These are phyloP conservation scores for Colletotrichum acutatum DNA, from an alignment of 2,329 filamentous ascomycete species.

Conservation along the genomic window DNA sequence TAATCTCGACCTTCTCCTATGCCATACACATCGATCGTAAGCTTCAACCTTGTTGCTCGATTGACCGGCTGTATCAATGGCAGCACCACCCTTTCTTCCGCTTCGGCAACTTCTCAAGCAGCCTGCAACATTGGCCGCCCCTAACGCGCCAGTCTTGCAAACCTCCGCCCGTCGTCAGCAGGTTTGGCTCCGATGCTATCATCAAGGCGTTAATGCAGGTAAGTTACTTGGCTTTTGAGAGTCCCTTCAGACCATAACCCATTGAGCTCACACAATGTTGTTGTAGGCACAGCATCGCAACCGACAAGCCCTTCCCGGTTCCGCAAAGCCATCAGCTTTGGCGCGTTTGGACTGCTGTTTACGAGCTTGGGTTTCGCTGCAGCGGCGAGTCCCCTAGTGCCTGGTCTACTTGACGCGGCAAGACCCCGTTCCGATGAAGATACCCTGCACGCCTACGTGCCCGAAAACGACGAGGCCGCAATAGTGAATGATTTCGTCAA, in stretches of 20 bases:
- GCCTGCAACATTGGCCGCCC: neutral
- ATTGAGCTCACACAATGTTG: neutral
- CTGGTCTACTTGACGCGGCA: slow-evolving; percentile 38
- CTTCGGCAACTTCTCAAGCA: neutral
- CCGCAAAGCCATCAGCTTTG: slow-evolving; percentile 22
- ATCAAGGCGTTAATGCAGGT: slow-evolving; percentile 10
- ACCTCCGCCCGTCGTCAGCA: neutral
- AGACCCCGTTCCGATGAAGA: slow-evolving; percentile 69
- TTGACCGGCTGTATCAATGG: slow-evolving; percentile 1
- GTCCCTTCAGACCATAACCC: neutral
- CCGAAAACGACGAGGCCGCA: slow-evolving; percentile 62
- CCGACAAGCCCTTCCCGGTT: slow-evolving; percentile 9
- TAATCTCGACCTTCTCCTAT: neutral
- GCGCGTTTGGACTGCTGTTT: slow-evolving; percentile 50
- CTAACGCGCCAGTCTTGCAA: neutral
- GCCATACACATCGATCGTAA: neutral
- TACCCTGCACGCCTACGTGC: slow-evolving; percentile 73
- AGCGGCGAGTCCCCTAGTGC: slow-evolving; percentile 62
- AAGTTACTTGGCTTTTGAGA: neutral
- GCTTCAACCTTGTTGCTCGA: neutral
- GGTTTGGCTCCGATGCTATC: slow-evolving; percentile 14
- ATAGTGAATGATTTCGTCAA: slow-evolving; percentile 80
- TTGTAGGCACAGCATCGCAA: neutral
- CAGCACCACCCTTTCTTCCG: neutral
- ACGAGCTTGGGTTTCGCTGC: slow-evolving; percentile 65